Percentiles rank a stretch among this genome's conserved stretches.
Conservation (phyloP, 192 early-diverging fungal genomes). For the Podila epicladia region DNA sequence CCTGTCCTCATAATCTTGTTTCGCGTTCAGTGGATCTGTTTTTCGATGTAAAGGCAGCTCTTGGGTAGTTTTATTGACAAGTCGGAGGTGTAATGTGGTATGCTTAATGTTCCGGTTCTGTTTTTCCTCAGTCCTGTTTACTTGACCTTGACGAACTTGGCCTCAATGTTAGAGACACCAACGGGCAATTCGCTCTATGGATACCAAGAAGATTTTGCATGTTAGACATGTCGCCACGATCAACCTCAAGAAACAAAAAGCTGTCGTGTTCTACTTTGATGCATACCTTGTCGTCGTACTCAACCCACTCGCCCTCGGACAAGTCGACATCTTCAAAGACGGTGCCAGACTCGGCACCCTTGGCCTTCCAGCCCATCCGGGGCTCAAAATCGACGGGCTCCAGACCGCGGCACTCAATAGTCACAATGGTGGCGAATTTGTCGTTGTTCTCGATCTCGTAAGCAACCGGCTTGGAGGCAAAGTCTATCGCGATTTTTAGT, state of each 20-base stretch:
- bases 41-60: too few species aligned
- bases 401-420: slow-evolving; percentile 85
- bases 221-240: background rate
- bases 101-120: background rate
- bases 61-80: background rate
- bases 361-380: slow-evolving; percentile 73
- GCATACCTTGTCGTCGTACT: slow-evolving; percentile 85
- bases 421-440: slow-evolving; percentile 67
- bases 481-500: slow-evolving; percentile 16
- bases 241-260: background rate
- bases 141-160: slow-evolving; percentile 66
- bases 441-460: slow-evolving; percentile 69
- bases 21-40: too few species aligned
- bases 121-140: slow-evolving; percentile 15
- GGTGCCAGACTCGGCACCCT: slow-evolving; percentile 75
- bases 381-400: slow-evolving; percentile 85
- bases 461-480: slow-evolving; percentile 55
- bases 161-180: slow-evolving; percentile 68
- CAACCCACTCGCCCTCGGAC: slow-evolving; percentile 85
- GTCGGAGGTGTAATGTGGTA: background rate
- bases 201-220: background rate
- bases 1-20: too few species aligned
- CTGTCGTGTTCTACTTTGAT: background rate
- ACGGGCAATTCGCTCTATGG: slow-evolving; percentile 69
- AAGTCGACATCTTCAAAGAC: slow-evolving; percentile 84